phyloP scores from a whole-genome alignment of 1,139 yeast species.

The Diutina siamensis region DNA sequence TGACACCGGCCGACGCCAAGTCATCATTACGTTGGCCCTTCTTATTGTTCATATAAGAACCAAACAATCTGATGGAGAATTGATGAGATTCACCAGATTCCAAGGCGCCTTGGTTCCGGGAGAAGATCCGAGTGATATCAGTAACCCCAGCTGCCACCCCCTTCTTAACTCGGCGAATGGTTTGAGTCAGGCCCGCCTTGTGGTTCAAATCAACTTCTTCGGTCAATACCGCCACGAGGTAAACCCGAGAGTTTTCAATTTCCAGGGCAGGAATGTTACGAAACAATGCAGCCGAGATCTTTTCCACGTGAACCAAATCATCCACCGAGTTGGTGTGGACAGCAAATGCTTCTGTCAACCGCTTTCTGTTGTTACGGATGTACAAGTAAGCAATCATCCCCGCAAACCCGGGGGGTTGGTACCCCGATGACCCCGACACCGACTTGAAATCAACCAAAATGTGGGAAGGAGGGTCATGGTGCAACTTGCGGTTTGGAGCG shows the following conservation, averaged over 20 bases:
- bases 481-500: constrained; percentile 32
- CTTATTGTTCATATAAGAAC: constrained; percentile 40
- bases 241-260: constrained; percentile 49
- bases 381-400: constrained; percentile 68
- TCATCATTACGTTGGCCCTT: constrained; percentile 9
- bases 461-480: constrained; percentile 55
- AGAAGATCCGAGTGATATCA: constrained; percentile 71
- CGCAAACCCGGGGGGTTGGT: constrained; percentile 56
- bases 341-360: constrained; percentile 74
- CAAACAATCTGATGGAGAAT: constrained; percentile 60
- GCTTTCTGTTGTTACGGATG: constrained; percentile 50
- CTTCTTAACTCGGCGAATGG: constrained; percentile 43
- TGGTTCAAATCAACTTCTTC: constrained; percentile 39
- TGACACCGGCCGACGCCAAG: constrained; percentile 7
- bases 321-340: constrained; percentile 50
- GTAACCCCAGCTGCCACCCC: constrained; percentile 88
- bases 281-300: constrained; percentile 69
- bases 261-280: constrained; percentile 68
- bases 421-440: constrained; percentile 49
- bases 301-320: constrained; percentile 51
- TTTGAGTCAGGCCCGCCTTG: constrained; percentile 15
- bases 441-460: constrained; percentile 72
- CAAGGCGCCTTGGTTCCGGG: constrained; percentile 50
- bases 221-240: constrained; percentile 55
- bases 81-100: constrained; percentile 56